phyloP scores from a whole-genome alignment of 2,329 filamentous ascomycete species.

The Colletotrichum endophyticum region DNA sequence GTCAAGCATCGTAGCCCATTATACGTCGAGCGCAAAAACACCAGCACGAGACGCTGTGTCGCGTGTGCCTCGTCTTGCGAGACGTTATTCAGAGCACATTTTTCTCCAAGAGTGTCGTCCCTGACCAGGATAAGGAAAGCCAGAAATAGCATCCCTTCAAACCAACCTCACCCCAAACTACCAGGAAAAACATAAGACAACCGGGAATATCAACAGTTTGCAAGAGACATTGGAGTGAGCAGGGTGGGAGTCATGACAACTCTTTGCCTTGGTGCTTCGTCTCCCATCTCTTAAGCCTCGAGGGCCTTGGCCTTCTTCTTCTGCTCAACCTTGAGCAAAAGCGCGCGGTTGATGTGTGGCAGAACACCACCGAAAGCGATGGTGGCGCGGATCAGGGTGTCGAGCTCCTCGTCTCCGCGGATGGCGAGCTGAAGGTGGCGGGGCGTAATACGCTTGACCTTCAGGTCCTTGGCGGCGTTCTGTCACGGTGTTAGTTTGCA shows the following conservation, averaged over 20 bases:
- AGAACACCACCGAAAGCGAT: constrained; percentile 98
- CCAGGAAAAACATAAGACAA: constrained; percentile 6
- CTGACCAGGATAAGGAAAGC: constrained; percentile 9
- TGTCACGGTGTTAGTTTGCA: constrained; percentile 31
- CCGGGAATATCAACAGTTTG: constrained; percentile 7
- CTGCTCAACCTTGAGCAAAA: constrained; percentile 94
- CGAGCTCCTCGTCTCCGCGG: constrained; percentile 96
- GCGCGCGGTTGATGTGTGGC: constrained; percentile 97
- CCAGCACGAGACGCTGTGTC: not conserved
- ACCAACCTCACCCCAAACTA: constrained; percentile 7
- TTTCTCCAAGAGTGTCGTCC: constrained; percentile 1
- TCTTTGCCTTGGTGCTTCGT: not conserved
- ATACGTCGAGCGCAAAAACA: not conserved
- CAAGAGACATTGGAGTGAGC: not conserved
- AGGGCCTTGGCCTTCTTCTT: constrained; percentile 81
- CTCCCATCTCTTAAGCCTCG: constrained; percentile 16
- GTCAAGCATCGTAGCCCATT: not conserved
- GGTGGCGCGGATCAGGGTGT: constrained; percentile 95
- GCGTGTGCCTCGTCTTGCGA: not conserved
- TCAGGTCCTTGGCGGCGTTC: constrained; percentile 99
- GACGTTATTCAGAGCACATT: not conserved
- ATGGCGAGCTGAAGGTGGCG: constrained; percentile 98
- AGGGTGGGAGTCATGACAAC: constrained; percentile 23
- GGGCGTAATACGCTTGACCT: constrained; percentile 99
- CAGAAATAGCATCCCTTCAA: constrained; percentile 3